phyloP scores from a whole-genome alignment of 2,329 filamentous ascomycete genomes.

The Paecilomyces niveus region DNA sequence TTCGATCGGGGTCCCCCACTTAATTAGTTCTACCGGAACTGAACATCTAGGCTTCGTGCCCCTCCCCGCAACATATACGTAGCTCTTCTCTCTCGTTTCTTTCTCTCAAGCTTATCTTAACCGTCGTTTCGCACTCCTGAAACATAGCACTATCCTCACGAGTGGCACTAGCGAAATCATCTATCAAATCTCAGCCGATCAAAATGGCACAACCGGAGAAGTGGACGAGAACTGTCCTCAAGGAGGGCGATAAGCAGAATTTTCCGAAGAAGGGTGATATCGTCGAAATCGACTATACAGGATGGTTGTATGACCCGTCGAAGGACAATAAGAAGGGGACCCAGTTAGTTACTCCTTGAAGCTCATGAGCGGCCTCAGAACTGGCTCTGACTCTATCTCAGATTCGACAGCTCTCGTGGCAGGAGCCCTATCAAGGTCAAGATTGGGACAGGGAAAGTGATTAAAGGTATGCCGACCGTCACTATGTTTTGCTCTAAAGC shows the following conservation, averaged over 20 bases:
- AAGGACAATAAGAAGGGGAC: slow-evolving; percentile 57
- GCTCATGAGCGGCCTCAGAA: slow-evolving; percentile 2
- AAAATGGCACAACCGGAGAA: background rate
- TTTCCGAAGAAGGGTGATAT: slow-evolving; percentile 60
- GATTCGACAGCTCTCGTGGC: slow-evolving; percentile 77
- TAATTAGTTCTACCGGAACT: background rate
- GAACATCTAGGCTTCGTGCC: background rate
- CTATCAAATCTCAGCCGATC: background rate
- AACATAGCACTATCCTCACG: background rate
- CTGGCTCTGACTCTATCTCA: slow-evolving; percentile 29
- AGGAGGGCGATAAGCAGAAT: slow-evolving; percentile 54
- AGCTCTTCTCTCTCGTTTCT: background rate
- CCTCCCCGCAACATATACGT: background rate
- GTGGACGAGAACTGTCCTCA: slow-evolving; percentile 53
- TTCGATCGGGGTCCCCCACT: background rate
- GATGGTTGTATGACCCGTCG: slow-evolving; percentile 66
- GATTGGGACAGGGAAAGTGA: slow-evolving; percentile 80
- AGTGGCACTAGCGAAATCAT: background rate
- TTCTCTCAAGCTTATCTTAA: background rate
- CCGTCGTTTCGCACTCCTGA: background rate
- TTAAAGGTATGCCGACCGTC: slow-evolving; percentile 58
- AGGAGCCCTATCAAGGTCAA: slow-evolving; percentile 61
- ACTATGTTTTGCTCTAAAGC: background rate
- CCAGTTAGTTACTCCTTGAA: slow-evolving; percentile 50
- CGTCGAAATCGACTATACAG: slow-evolving; percentile 86